A percentile compares a stretch with the other conserved stretches of the same genome.
These are phyloP conservation scores for Lactarius trivialis DNA, from an alignment of 768 basidiomycete species.

Conservation along the genomic window DNA sequence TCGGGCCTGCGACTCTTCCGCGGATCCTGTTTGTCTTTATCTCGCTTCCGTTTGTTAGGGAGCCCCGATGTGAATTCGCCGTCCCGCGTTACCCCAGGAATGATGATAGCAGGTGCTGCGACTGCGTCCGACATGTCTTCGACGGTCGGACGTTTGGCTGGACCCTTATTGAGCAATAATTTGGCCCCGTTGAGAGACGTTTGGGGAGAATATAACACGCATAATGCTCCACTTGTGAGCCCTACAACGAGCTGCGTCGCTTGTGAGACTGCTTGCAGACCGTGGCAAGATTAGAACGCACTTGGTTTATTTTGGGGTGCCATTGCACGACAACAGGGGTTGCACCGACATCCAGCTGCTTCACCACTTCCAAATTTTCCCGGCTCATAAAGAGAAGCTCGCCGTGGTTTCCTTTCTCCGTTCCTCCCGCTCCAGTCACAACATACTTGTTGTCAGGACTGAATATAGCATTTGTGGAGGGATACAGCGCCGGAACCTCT, in stretches of 20 bases:
- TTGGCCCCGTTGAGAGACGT: constrained; percentile 92
- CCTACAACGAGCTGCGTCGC: constrained; percentile 71
- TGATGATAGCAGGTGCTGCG: constrained; percentile 81
- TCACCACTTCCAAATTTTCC: constrained; percentile 60
- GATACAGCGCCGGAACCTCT: constrained; percentile 72
- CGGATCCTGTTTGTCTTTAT: constrained; percentile 83
- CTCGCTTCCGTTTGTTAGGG: constrained; percentile 74
- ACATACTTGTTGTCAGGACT: constrained; percentile 91
- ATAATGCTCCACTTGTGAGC: constrained; percentile 79
- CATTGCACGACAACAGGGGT: constrained; percentile 88
- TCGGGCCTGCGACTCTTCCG: constrained; percentile 90
- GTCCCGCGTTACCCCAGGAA: constrained; percentile 85
- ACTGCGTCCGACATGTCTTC: constrained; percentile 88
- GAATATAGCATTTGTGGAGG: constrained; percentile 89
- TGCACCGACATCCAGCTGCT: constrained; percentile 60
- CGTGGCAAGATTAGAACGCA: constrained; percentile 31
- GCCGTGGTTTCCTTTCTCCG: constrained; percentile 61
- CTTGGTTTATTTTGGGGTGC: constrained; percentile 98
- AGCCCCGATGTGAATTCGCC: constrained; percentile 54
- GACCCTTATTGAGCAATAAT: constrained; percentile 80
- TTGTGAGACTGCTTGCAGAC: constrained; percentile 1
- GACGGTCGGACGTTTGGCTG: constrained; percentile 69
- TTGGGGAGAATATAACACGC: constrained; percentile 86
- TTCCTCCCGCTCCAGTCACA: constrained; percentile 73
- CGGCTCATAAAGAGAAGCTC: constrained; percentile 68